Conservation (phyloP, 805 yeast species). For the Scheffersomyces ergatensis region DNA sequence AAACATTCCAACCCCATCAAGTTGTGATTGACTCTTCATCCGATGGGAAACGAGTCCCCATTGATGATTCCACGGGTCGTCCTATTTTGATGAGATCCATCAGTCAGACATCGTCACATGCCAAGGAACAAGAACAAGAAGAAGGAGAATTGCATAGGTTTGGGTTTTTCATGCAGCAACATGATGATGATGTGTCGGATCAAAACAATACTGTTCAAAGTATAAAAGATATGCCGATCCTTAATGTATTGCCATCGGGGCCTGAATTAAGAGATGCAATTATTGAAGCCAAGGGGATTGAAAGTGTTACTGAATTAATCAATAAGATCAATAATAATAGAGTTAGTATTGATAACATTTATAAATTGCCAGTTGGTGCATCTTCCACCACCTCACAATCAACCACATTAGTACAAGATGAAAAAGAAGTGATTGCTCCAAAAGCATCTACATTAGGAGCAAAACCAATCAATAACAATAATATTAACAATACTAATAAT, state of each 20-base stretch:
- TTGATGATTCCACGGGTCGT: slow-evolving; percentile 69
- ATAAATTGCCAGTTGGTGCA: slow-evolving; percentile 21
- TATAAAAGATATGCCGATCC: slow-evolving; percentile 21
- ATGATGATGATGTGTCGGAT: slow-evolving; percentile 22
- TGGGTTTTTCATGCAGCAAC: slow-evolving; percentile 77
- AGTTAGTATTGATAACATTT: slow-evolving; percentile 50
- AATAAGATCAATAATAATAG: slow-evolving; percentile 59
- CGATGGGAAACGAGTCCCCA: slow-evolving; percentile 49
- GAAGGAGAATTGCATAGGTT: slow-evolving; percentile 90
- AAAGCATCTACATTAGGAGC: neutral
- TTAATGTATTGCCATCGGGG: slow-evolving; percentile 51
- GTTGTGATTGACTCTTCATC: slow-evolving; percentile 66
- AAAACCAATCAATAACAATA: neutral
- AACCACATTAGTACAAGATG: neutral
- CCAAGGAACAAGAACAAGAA: slow-evolving; percentile 79
- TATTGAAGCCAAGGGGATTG: slow-evolving; percentile 72
- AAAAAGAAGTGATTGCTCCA: neutral
- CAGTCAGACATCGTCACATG: slow-evolving; percentile 65
- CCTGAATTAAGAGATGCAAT: slow-evolving; percentile 57
- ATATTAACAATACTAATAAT: neutral
- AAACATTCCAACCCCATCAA: slow-evolving; percentile 56
- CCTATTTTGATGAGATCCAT: slow-evolving; percentile 65
- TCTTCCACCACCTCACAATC: neutral
- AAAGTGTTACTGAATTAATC: slow-evolving; percentile 65
- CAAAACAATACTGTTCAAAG: slow-evolving; percentile 1